A percentile compares a stretch with the other conserved stretches of the same genome.
phyloP scores from a whole-genome alignment of 345 rosid species.

The Gossypium australe region DNA sequence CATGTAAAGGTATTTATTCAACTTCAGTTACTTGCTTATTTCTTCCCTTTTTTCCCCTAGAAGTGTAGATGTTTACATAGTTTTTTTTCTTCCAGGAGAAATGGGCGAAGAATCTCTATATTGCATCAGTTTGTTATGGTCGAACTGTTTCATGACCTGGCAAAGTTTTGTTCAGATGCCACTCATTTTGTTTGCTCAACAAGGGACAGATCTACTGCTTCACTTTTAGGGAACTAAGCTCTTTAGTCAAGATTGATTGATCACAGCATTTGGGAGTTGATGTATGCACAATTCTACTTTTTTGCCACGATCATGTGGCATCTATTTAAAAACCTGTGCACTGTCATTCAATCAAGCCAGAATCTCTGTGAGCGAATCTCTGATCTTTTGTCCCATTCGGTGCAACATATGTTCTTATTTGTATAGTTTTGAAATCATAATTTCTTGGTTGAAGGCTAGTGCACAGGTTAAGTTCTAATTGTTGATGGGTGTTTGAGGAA shows the following conservation, averaged over 20 bases:
- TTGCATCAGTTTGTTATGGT: slow-evolving; percentile 88
- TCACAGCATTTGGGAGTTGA: slow-evolving; percentile 28
- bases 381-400: slow-evolving; percentile 10
- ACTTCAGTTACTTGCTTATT: slow-evolving; percentile 4
- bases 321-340: slow-evolving; percentile 32
- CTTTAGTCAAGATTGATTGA: slow-evolving; percentile 31
- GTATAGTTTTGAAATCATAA: slow-evolving; percentile 32
- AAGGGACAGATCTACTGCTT: slow-evolving; percentile 23
- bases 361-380: slow-evolving; percentile 24
- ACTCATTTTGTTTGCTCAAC: slow-evolving; percentile 18
- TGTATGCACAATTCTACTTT: slow-evolving; percentile 39
- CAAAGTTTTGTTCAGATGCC: slow-evolving; percentile 31
- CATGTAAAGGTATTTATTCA: slow-evolving; percentile 72
- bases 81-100: slow-evolving; percentile 61
- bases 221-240: slow-evolving; percentile 26
- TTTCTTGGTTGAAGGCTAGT: slow-evolving; percentile 34
- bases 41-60: not conserved
- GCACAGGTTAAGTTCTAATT: slow-evolving; percentile 26
- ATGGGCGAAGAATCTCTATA: slow-evolving; percentile 93
- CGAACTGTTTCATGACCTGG: slow-evolving; percentile 85
- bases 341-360: slow-evolving; percentile 37
- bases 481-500: slow-evolving; percentile 11
- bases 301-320: slow-evolving; percentile 31
- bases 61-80: not conserved
- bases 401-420: slow-evolving; percentile 20